These are phyloP conservation scores for Microbotryomycetes sp. DNA, from an alignment of 1,284 basidiomycete genomes.

Conservation along the genomic window DNA sequence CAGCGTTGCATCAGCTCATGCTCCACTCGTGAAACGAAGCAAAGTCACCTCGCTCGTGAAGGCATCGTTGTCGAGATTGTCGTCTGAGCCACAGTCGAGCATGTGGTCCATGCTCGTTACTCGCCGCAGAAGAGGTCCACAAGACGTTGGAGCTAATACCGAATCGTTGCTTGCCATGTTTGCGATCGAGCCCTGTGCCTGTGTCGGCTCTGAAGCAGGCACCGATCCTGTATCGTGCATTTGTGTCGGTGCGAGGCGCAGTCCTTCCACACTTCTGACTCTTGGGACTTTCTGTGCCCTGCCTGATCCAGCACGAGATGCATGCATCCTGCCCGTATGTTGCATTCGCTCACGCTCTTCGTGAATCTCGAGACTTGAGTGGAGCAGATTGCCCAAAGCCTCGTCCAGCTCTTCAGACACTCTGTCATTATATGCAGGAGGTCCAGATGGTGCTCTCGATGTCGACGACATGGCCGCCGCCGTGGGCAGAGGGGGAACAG, in stretches of 20 bases:
- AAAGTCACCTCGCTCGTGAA: constrained; percentile 30
- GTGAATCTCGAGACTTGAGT: not conserved
- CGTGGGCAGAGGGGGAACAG: no score
- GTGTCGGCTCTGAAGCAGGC: not conserved
- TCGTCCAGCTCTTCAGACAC: not conserved
- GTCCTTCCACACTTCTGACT: not conserved
- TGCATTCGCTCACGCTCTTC: not conserved
- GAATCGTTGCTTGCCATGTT: not conserved
- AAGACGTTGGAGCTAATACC: not conserved
- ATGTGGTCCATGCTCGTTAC: constrained; percentile 9
- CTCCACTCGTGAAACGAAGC: no score
- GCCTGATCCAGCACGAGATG: not conserved
- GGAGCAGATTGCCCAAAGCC: not conserved
- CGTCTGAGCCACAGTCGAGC: not conserved
- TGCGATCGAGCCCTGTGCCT: not conserved
- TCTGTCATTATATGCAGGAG: no score
- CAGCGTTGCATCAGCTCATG: no score
- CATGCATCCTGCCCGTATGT: not conserved
- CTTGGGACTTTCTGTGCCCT: not conserved
- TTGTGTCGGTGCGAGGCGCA: not conserved
- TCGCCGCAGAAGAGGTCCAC: constrained; percentile 1
- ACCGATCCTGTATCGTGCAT: not conserved
- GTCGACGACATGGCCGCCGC: no score
- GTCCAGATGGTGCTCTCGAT: no score
- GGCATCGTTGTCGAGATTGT: constrained; percentile 2